A percentile compares a stretch with the other conserved stretches of the same genome.
Evolutionary conservation across 345 rosid genomes (phyloP).

Genomic region (Acer saccharum): DNA sequence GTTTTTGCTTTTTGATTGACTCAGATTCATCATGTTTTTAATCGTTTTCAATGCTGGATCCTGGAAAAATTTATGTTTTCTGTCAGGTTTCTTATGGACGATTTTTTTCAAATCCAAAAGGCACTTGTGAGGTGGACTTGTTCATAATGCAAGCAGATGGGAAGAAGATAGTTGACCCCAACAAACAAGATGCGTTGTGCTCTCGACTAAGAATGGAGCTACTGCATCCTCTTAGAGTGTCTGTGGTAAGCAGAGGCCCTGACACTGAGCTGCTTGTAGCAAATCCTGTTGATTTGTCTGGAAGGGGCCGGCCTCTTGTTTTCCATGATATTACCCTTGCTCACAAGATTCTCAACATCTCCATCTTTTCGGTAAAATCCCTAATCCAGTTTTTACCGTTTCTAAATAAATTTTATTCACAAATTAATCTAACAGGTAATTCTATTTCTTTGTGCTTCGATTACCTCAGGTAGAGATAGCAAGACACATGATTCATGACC

Average conservation of each 20-base stretch:
- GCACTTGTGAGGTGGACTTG: conserved; percentile 57
- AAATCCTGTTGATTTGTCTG: conserved; percentile 75
- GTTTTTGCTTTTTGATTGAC: background rate
- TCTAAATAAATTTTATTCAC: background rate
- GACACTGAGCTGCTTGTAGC: conserved; percentile 70
- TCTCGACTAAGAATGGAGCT: conserved; percentile 70
- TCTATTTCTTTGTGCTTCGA: background rate
- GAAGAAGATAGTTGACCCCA: conserved; percentile 60
- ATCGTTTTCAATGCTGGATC: background rate
- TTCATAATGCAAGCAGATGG: conserved; percentile 68
- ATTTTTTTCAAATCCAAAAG: conserved; percentile 48
- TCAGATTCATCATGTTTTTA: background rate
- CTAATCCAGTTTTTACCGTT: background rate
- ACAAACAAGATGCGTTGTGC: conserved; percentile 56
- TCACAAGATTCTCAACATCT: conserved; percentile 42
- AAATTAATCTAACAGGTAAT: background rate
- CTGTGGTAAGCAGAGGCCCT: conserved; percentile 63
- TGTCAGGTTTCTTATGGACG: conserved; percentile 65
- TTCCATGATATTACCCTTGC: conserved; percentile 67
- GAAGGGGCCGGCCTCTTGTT: conserved; percentile 75
- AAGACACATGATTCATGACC: conserved; percentile 51
- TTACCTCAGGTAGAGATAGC: conserved; percentile 61
- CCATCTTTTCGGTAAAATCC: conserved; percentile 56
- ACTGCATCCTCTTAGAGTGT: conserved; percentile 55
- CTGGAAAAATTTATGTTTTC: background rate